Base-by-base conservation (phyloP, 768 basidiomycete species). In the Pulveroboletus sp. region DNA sequence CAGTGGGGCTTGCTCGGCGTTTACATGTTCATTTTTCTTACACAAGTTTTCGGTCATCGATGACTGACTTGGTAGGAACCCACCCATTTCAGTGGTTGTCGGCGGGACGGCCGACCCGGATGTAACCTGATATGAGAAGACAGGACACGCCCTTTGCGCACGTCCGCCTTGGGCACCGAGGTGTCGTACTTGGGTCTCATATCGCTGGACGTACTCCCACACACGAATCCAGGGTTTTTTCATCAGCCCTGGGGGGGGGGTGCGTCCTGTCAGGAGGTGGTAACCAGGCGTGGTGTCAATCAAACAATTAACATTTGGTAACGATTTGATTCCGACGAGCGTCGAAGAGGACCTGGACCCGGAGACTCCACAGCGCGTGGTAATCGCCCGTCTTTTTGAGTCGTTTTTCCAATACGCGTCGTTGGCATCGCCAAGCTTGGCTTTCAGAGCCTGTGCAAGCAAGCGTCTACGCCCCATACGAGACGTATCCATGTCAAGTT, bases 101-200 rank as follows among this genome's bases (percentile, higher is more conserved):
- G 44, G 47, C 38, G 51, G 52, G 42, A 30, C 31, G 45, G 36
- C 28, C 49, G 48, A 30, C 48, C 9, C 43, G 55, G 31, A 50
- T 44, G 61, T 50, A 51, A 44, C 46, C 15, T 18, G 50, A 56
- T 54, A 53, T n/a, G 40, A 50, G 56, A 48, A 61, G 56, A 35
- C 39, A 36, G 50, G 43, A 56, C 64, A 65, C 57, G 65, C 64
- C 62, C 52, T 57, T 66, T 65, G 64, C 56, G 60, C 46, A 50
- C 57, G 64, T 52, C 54, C 46, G 52, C 43, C 49, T 56, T 52
- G 39, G 44, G 51, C 33, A 15, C 53, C 59, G 46, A 56, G 31
- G 43, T 59, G 55, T 59, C 55, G 52, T 52, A 43, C 47, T 49
- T 36, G 39, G 6, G 33, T 27, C 31, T 32, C 14, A 43, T 43